phyloP scores from a whole-genome alignment of 2,329 filamentous ascomycete species.

The Cercospora sp. region DNA sequence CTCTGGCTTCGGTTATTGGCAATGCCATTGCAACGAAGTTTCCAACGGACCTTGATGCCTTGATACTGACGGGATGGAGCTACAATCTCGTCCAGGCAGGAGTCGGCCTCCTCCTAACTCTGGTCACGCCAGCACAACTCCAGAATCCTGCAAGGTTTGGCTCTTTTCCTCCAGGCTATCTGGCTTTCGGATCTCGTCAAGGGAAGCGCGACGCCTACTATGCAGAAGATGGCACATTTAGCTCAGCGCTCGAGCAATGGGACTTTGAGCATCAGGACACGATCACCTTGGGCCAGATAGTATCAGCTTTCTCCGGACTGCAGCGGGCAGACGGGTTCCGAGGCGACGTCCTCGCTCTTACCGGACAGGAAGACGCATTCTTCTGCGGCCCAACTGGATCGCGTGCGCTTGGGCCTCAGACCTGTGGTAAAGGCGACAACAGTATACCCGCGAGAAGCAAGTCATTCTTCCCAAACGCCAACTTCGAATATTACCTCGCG shows the following conservation, averaged over 20 bases:
- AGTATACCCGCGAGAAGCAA: conserved; percentile 24
- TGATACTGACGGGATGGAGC: conserved; percentile 26
- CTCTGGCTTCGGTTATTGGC: conserved; percentile 21
- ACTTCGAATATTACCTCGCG: conserved; percentile 23
- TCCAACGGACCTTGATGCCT: conserved; percentile 26
- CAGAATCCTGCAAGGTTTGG: conserved; percentile 24
- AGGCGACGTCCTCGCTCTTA: conserved; percentile 24
- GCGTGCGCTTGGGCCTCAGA: conserved; percentile 23
- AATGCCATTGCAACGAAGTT: conserved; percentile 25
- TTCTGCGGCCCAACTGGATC: conserved; percentile 27
- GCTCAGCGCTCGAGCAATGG: conserved; percentile 21
- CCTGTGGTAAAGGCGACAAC: conserved; percentile 19
- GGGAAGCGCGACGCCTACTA: conserved; percentile 26
- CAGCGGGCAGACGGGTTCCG: conserved; percentile 17
- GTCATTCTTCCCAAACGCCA: conserved; percentile 22
- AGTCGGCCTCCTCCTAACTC: conserved; percentile 19
- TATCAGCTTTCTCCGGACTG: conserved; percentile 23
- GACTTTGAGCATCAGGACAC: conserved; percentile 28
- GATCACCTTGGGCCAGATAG: conserved; percentile 26
- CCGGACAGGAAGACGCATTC: conserved; percentile 26
- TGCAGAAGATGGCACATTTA: conserved; percentile 21
- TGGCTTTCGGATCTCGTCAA: conserved; percentile 22
- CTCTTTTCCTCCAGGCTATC: conserved; percentile 23
- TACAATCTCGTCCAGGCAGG: conserved; percentile 22
- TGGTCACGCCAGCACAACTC: conserved; percentile 22